Evolutionary conservation across 257 asterid genomes (phyloP).

Genomic region (Nicotiana knightiana): DNA sequence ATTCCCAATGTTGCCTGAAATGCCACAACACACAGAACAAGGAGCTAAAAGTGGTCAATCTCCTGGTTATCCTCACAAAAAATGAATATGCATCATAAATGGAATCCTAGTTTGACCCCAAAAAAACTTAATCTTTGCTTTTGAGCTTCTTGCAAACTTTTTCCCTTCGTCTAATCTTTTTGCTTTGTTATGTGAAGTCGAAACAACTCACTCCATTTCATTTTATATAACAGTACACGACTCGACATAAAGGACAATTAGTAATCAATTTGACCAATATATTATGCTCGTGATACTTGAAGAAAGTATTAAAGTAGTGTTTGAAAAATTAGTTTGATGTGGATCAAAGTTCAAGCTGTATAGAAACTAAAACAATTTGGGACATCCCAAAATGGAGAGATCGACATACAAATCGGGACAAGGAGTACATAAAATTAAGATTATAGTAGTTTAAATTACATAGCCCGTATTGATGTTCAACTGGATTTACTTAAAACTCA

Average conservation of each 20-base stretch:
- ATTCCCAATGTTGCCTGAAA: constrained; percentile 74
- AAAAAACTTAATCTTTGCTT: neutral
- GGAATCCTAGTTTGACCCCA: neutral
- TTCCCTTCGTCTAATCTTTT: neutral
- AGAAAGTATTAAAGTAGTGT: neutral
- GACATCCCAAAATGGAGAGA: neutral
- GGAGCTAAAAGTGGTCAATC: constrained; percentile 3
- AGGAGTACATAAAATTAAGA: neutral
- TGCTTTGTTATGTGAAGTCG: neutral
- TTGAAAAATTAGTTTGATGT: neutral
- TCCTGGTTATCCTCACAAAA: neutral
- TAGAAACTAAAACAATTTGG: neutral
- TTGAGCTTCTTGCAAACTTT: neutral
- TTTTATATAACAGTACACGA: neutral
- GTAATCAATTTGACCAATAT: neutral
- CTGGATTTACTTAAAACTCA: neutral
- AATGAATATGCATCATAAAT: neutral
- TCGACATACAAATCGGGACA: neutral
- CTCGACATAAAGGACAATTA: neutral
- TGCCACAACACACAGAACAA: constrained; percentile 7
- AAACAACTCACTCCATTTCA: neutral
- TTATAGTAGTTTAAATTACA: neutral
- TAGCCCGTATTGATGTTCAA: neutral
- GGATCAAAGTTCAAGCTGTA: neutral
- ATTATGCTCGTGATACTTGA: neutral